Base-by-base conservation (phyloP, 495 filamentous ascomycete species). In the Letharia lupina region DNA sequence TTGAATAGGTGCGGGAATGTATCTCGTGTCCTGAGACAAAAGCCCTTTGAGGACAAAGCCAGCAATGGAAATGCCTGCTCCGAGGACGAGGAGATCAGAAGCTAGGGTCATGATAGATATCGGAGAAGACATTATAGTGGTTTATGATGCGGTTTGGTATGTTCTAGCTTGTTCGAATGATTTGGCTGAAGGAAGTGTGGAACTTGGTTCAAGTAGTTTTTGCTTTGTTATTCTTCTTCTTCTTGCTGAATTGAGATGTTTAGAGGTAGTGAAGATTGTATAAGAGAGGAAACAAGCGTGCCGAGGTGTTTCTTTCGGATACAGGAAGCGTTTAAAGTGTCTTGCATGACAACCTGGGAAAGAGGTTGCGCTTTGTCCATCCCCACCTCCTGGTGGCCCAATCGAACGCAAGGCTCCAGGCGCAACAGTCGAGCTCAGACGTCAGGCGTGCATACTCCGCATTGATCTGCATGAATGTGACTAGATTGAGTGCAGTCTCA, bases 81-180 rank as follows among this genome's bases (percentile, higher is more conserved):
- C 64, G 31, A 65, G 57, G 45, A 65, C 58, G 44, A 65, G 13
- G 6, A 61, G 33, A 8, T 65, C 64, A 44, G 64, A 65, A 23
- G 64, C 57, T 20, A 65, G 56, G 3, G 64, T 65, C 9, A 61
- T n/a, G 33, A 65, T 37, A 4, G 20, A 7, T 37, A 33, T 33
- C 3, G 57, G 57, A 15, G 44, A 61, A 39, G 57, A 44, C 64
- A 65, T 61, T 7, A 35, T 41, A 35, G 39, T 15, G 13, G 1
- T 57, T 45, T 16, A 5, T 35, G 61, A 28, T 31, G 12, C 50
- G 50, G 45, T n/a, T 52, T 33, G 3, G 10, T 15, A 15, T 10
- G 10, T 50, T 28, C 23, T 33, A 28, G 28, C 11, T 54, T 54
- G 5, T 33, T 33, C 13, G 50, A 33, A 54, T 33, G 50, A 2